A percentile compares a stretch with the other conserved stretches of the same genome.
Conservation (phyloP, 1,139 yeast species). For the Suhomyces choctaworum region DNA sequence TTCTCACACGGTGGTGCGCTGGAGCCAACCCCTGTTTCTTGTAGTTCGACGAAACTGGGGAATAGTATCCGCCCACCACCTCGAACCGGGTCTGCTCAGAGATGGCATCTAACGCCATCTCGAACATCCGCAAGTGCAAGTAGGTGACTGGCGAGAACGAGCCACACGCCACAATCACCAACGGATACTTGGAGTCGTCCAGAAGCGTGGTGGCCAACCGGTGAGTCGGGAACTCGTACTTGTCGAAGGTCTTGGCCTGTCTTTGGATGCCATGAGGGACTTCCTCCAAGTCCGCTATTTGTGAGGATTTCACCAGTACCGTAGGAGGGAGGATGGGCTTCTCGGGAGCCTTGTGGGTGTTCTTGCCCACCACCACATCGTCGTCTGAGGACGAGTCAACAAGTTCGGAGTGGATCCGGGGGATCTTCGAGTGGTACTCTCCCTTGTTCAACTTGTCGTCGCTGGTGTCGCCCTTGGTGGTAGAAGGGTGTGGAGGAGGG, state of each 20-base stretch:
- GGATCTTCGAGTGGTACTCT: slow-evolving; percentile 38
- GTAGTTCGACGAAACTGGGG: slow-evolving; percentile 96
- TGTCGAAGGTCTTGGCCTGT: slow-evolving; percentile 69
- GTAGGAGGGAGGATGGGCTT: slow-evolving; percentile 39
- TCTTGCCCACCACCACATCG: slow-evolving; percentile 18
- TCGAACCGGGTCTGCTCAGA: slow-evolving; percentile 91
- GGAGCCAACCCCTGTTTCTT: slow-evolving; percentile 91
- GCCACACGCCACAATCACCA: slow-evolving; percentile 96
- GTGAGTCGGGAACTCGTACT: slow-evolving; percentile 83
- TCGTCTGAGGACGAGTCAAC: slow-evolving; percentile 36
- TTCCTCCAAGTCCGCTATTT: slow-evolving; percentile 92
- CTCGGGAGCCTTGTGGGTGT: not conserved
- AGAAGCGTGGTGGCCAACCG: slow-evolving; percentile 69
- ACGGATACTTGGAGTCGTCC: slow-evolving; percentile 80
- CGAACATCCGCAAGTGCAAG: slow-evolving; percentile 93
- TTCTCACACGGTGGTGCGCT: slow-evolving; percentile 84
- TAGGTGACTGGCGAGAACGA: slow-evolving; percentile 95
- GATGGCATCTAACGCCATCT: slow-evolving; percentile 96
- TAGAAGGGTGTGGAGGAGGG: slow-evolving; percentile 60
- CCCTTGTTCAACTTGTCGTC: slow-evolving; percentile 16
- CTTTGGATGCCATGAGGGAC: slow-evolving; percentile 92
- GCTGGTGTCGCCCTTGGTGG: slow-evolving; percentile 14
- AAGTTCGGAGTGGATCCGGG: slow-evolving; percentile 44
- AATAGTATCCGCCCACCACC: slow-evolving; percentile 93
- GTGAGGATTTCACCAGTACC: slow-evolving; percentile 58